These are phyloP conservation scores for Naganishia friedmannii DNA, from an alignment of 768 basidiomycete genomes.

Conservation along the genomic window DNA sequence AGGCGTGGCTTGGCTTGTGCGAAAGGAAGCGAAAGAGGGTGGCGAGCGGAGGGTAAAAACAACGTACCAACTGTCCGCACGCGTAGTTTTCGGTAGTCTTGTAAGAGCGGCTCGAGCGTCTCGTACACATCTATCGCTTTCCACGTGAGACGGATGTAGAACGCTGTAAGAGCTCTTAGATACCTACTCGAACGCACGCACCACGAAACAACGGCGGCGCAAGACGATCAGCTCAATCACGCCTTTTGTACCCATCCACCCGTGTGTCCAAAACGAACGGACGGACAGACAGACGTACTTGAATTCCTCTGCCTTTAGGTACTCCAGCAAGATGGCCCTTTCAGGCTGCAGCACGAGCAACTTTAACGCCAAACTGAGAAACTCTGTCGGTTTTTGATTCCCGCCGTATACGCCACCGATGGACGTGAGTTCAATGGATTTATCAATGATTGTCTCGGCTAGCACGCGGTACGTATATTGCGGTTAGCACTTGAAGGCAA, in stretches of 20 bases:
- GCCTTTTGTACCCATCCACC: no score
- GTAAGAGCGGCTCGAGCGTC: constrained; percentile 85
- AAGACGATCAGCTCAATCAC: no score
- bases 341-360: constrained; percentile 95
- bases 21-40: no score
- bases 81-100: constrained; percentile 87
- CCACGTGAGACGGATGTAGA: constrained; percentile 96
- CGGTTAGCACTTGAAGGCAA: no score
- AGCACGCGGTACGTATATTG: no score
- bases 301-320: constrained; percentile 93
- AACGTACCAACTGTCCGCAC: constrained; percentile 70
- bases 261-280: neutral
- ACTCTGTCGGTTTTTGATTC: constrained; percentile 91
- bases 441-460: constrained; percentile 94
- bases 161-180: constrained; percentile 82
- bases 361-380: constrained; percentile 86
- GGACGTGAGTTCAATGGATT: constrained; percentile 72
- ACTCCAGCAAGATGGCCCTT: constrained; percentile 94
- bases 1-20: no score
- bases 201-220: neutral
- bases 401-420: constrained; percentile 88
- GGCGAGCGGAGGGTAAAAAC: constrained; percentile 40
- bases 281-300: constrained; percentile 63
- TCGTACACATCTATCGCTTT: constrained; percentile 85
- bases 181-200: constrained; percentile 60